Percentiles rank a stretch among this genome's conserved stretches.
phyloP scores from a whole-genome alignment of 208 protist genomes.

The Trypanosoma lewisi region DNA sequence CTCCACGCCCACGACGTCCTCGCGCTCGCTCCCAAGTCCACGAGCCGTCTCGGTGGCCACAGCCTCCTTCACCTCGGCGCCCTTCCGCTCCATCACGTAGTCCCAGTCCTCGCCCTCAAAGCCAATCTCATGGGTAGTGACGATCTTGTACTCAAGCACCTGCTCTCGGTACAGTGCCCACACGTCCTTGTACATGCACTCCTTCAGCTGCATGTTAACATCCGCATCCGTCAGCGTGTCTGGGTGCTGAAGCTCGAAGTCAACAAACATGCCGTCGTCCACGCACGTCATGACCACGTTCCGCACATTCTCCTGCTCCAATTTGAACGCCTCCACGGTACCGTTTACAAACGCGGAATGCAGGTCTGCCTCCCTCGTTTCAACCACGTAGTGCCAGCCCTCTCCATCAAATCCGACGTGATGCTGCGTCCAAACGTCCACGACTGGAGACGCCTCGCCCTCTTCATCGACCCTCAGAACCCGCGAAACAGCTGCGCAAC shows the following conservation, averaged over 20 bases:
- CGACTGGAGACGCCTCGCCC: too few relatives aligned
- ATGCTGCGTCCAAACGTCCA: conserved; percentile 43
- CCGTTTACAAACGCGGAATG: conserved; percentile 15
- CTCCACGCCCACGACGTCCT: conserved; percentile 28
- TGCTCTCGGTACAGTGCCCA: conserved; percentile 43
- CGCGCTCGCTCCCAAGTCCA: conserved; percentile 30
- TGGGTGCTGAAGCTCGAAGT: conserved; percentile 49
- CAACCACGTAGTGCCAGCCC: conserved; percentile 60
- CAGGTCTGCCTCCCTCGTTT: conserved; percentile 32
- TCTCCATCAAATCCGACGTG: conserved; percentile 74
- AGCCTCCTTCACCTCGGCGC: conserved; percentile 28
- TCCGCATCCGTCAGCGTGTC: conserved; percentile 29
- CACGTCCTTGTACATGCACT: conserved; percentile 39
- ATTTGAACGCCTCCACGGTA: conserved; percentile 24
- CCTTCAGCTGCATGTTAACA: conserved; percentile 35
- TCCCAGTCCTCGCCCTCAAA: conserved; percentile 55
- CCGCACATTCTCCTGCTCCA: conserved; percentile 36
- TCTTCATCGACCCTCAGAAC: too few relatives aligned
- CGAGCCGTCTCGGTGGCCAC: conserved; percentile 35
- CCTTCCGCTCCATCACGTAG: conserved; percentile 36
- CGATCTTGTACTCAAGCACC: background rate
- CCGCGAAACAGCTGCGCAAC: too few relatives aligned
- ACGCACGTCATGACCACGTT: conserved; percentile 17
- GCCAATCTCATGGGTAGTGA: conserved; percentile 40
- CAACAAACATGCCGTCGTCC: conserved; percentile 41